phyloP scores from a whole-genome alignment of 441 rosid species.

The Erodium trifolium region DNA sequence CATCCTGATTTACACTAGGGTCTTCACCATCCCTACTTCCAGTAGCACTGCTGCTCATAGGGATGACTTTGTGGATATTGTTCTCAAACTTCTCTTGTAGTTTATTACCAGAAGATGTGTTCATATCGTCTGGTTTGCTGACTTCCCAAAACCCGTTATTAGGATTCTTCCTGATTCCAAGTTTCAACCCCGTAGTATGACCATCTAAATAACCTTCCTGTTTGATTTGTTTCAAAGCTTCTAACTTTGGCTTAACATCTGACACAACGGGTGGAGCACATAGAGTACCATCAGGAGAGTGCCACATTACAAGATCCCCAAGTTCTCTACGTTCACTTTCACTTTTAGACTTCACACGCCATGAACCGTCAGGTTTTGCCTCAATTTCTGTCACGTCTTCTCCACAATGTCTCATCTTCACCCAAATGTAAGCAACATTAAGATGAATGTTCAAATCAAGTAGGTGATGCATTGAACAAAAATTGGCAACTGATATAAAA shows the following conservation, averaged over 20 bases:
- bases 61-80: constrained; percentile 47
- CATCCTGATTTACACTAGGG: constrained; percentile 90
- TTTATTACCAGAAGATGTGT: constrained; percentile 61
- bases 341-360: constrained; percentile 82
- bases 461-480: background rate
- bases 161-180: constrained; percentile 81
- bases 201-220: constrained; percentile 78
- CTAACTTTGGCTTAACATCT: constrained; percentile 42
- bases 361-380: constrained; percentile 94
- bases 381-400: constrained; percentile 88
- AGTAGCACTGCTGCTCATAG: constrained; percentile 92
- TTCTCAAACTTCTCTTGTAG: constrained; percentile 42
- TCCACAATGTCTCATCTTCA: constrained; percentile 76
- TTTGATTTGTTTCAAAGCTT: constrained; percentile 46
- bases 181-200: constrained; percentile 54
- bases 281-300: constrained; percentile 61
- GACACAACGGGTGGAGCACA: constrained; percentile 28
- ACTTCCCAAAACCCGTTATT: constrained; percentile 84
- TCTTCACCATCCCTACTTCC: constrained; percentile 96
- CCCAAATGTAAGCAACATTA: constrained; percentile 11
- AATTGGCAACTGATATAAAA: constrained; percentile 1
- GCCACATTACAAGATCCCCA: constrained; percentile 84
- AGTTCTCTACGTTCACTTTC: constrained; percentile 71
- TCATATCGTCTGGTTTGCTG: constrained; percentile 63
- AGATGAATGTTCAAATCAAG: background rate